Evolutionary conservation across 129 eudicot genomes (phyloP), one percentile per base, ranked within the genome.

Genomic region (Calendula officinalis): DNA sequence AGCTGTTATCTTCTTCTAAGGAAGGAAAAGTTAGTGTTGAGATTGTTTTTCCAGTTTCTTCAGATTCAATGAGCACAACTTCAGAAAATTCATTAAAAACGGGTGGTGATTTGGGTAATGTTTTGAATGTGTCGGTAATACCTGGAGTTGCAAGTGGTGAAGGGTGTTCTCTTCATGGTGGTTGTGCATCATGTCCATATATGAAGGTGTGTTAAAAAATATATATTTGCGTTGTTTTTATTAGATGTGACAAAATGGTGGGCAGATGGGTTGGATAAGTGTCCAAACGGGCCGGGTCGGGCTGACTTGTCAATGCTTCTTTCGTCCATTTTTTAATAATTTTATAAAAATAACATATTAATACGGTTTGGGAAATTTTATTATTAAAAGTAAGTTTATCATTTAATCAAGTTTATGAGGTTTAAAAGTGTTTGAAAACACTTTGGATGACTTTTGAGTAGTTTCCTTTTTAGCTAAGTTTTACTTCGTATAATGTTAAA

Each of bases 151-250:
- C 95, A 62, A 89, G 92, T 56, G 99, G 99, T 6, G 99, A 94
- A 60, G 99, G 99, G 13, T 88, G 99, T 64, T 94, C 99, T 58
- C 78, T 94, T 79, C 95, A 94, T 44, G 99, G 99, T 45, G 99
- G 99, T n/a, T 94, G 99, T 62, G 99, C 99, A 32, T 94, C 99
- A 38, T 94, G 99, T 69, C 99, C 99, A 57, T 88, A 94, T 56
- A 94, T 88, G 99, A 94, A 94, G 99, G 97, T 55, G 4, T 47
- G 42, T 76, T 15, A 32, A 22, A 22, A 22, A 51, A 14, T 27
- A 40, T 43, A 5, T 46, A 40, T 37, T 7, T 42, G 16, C 14
- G 15, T 37, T 6, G 3, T 4, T n/a, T 13, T 56, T 56, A 36
- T 39, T 54, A 56, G n/a, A 56, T 4, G 5, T 36, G 45, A 0